phyloP scores from a whole-genome alignment of 495 filamentous ascomycete genomes.

The Hypoxylon rickii region DNA sequence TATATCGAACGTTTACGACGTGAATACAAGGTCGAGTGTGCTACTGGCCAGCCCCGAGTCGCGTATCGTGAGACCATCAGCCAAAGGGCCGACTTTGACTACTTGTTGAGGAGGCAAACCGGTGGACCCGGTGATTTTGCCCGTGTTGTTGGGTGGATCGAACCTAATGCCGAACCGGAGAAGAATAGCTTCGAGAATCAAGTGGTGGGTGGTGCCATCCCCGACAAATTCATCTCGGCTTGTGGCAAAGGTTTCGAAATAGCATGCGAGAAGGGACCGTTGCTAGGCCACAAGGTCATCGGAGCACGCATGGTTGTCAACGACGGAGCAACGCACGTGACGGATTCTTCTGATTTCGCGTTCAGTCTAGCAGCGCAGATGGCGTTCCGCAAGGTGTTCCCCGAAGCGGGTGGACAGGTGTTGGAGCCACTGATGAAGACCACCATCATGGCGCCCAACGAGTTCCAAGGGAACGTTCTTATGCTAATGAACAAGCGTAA shows the following conservation, averaged over 20 bases:
- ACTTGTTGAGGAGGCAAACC: constrained; percentile 92
- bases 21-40: constrained; percentile 94
- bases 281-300: constrained; percentile 92
- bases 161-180: constrained; percentile 73
- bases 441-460: constrained; percentile 88
- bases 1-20: constrained; percentile 98
- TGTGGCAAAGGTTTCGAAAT: constrained; percentile 95
- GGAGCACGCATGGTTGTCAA: constrained; percentile 90
- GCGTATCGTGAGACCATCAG: constrained; percentile 96
- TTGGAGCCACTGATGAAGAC: constrained; percentile 99
- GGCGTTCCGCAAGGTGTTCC: constrained; percentile 95
- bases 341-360: constrained; percentile 97
- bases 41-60: constrained; percentile 95
- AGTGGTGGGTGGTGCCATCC: constrained; percentile 87
- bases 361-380: constrained; percentile 97
- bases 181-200: constrained; percentile 85
- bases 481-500: constrained; percentile 96
- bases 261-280: constrained; percentile 83
- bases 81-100: constrained; percentile 79
- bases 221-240: constrained; percentile 93
- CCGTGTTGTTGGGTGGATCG: constrained; percentile 89
- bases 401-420: constrained; percentile 72
- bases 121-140: constrained; percentile 97
- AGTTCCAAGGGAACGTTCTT: constrained; percentile 97
- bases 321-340: constrained; percentile 97